Evolutionary conservation across 2,329 filamentous ascomycete species (phyloP).

Genomic region (Cadophora gregata): DNA sequence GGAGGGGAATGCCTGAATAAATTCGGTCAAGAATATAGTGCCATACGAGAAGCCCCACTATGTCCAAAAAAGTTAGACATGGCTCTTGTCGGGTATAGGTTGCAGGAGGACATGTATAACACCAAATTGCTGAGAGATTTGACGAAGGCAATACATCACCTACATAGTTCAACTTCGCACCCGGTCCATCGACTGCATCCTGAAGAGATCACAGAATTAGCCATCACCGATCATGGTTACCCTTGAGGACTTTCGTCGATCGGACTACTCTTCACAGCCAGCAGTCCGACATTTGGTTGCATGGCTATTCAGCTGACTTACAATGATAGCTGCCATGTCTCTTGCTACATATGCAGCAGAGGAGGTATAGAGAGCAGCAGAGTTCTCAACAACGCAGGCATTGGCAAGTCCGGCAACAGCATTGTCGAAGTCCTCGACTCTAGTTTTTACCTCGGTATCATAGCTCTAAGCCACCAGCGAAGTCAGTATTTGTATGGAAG

Average conservation of each 20-base stretch:
- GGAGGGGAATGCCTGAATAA: constrained; percentile 49
- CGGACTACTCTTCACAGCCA: background rate
- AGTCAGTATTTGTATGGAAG: background rate
- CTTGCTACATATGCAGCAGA: constrained; percentile 30
- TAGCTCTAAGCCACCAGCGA: background rate
- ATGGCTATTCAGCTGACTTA: background rate
- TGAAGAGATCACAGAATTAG: background rate
- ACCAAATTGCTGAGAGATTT: background rate
- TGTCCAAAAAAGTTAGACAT: background rate
- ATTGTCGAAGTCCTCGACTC: constrained; percentile 22
- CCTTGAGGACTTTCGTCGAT: background rate
- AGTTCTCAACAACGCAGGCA: constrained; percentile 29
- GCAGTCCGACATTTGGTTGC: background rate
- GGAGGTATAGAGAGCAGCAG: constrained; percentile 30
- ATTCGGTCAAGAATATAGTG: constrained; percentile 49
- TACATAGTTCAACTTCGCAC: constrained; percentile 18
- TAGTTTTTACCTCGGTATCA: background rate
- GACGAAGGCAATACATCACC: background rate
- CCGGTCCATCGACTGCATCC: constrained; percentile 17
- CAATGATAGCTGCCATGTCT: constrained; percentile 32
- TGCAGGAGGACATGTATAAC: background rate
- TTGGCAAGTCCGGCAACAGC: constrained; percentile 22
- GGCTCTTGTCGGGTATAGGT: too few species aligned
- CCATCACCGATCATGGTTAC: background rate
- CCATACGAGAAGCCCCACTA: constrained; percentile 58